Evolutionary conservation across 495 filamentous ascomycete species (phyloP), one percentile per base, ranked within the genome.

Genomic region (Penicillium arizonense): DNA sequence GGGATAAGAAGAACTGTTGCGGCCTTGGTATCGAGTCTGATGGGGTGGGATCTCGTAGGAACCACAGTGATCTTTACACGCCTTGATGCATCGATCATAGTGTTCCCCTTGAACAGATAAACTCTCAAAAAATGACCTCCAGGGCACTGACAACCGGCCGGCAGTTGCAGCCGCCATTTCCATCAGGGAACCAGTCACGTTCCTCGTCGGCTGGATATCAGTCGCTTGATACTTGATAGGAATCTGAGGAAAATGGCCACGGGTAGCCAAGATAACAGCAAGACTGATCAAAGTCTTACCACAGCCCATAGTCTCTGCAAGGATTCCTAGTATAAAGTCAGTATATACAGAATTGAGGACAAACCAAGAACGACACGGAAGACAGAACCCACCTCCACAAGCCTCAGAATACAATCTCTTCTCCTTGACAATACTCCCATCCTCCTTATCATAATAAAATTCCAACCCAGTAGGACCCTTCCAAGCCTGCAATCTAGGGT

Each of bases 221-320:
- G 66, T 67, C 18, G 75, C 58, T 34, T 79, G 78, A 57, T 85
- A 82, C 47, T 85, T 71, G 2, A 82, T 75, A 3, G 91, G 90
- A 6, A 87, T 79, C 6, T 71, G 69, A 3, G 90, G 80, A 6
- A 84, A 77, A 50, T 93, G 80, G 30, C 85, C 78, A 56, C 80
- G 84, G 0, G 90, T 96, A 10, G 89, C 85, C n/a, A 95, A 74
- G 35, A 96, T 89, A 2, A 92, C 71, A 26, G 91, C 80, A 14
- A 97, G 73, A 50, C 88, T 90, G 9, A 97, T 95, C 24, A 96
- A 68, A 0, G 93, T 97, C 72, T 97, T 97, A 0, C 93, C 92
- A 5, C 83, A 78, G 36, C 82, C 82, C 84, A 89, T 87, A 39
- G 80, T 94, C 53, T 76, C 74, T 4, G 75, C 67, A 36, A 78